A percentile compares a stretch with the other conserved stretches of the same genome.
Evolutionary conservation across 2,329 filamentous ascomycete species (phyloP).

Genomic region (Rhytidhysteron rufulum): DNA sequence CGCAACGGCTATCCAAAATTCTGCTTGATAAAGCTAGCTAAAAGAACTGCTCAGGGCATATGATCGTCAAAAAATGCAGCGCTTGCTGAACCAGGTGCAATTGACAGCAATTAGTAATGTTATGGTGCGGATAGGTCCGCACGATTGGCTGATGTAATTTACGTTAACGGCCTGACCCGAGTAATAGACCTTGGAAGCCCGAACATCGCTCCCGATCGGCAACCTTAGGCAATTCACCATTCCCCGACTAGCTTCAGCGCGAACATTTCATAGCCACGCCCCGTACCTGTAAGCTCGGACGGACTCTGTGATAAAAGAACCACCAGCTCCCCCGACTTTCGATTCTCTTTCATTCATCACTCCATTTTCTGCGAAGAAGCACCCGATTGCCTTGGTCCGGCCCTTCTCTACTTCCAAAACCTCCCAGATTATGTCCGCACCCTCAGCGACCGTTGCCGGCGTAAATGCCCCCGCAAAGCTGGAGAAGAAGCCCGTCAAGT

Average conservation of each 20-base stretch:
- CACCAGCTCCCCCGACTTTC: conserved; percentile 12
- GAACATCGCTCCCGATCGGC: too few relatives aligned
- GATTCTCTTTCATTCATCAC: conserved; percentile 15
- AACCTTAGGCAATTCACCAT: conserved; percentile 12
- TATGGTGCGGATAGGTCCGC: too few relatives aligned
- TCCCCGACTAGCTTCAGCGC: conserved; percentile 9
- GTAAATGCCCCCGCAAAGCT: conserved; percentile 56
- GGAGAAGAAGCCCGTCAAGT: conserved; percentile 99
- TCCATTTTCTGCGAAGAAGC: conserved; percentile 67
- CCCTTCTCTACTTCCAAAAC: conserved; percentile 55
- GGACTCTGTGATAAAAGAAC: too few relatives aligned
- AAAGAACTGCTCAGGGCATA: too few relatives aligned
- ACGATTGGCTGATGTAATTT: too few relatives aligned
- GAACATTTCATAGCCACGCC: too few relatives aligned
- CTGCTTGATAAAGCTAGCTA: too few relatives aligned
- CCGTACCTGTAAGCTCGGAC: too few relatives aligned
- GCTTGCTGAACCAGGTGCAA: too few relatives aligned
- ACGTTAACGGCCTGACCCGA: conserved; percentile 1
- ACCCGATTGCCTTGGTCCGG: conserved; percentile 96
- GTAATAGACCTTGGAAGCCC: conserved; percentile 1
- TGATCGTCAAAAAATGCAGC: too few relatives aligned
- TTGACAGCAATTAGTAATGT: too few relatives aligned
- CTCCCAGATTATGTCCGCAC: conserved; percentile 52
- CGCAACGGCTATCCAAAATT: too few relatives aligned
- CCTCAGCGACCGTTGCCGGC: conserved; percentile 40